Base-by-base conservation (phyloP, 164 flowering plant species). In the Stephania cephalantha region DNA sequence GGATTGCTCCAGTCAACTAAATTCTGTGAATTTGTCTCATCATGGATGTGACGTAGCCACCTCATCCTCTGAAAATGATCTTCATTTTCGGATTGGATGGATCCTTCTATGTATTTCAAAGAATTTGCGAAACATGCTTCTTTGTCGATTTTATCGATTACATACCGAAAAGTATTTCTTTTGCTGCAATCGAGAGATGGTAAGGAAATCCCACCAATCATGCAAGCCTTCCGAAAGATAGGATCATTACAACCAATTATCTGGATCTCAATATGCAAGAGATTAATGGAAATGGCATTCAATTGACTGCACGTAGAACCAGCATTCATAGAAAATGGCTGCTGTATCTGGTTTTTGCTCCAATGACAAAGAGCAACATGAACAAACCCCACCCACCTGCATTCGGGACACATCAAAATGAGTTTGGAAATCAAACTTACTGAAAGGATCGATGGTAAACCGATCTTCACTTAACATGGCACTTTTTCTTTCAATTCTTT, bases 371-470 rank as follows among this genome's bases (percentile, higher is more conserved):
- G 87, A n/a, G 96, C 90, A 77, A 83, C 81, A 80, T 89, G 93
- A 71, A 78, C 78, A 74, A 89, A 89, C 29, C 96, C 96, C 77
- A 87, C 93, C 93, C 96, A 91, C 85, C 96, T 91, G 87, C 46
- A 42, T 17, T 68, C 50, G 74, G 68, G 67, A 29, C 46, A 68
- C 10, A 68, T 30, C 15, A 20, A 18, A 55, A 74, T 68, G 61
- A 58, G 70, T 30, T 66, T 15, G 68, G 55, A 63, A 42, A 25
- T 45, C 17, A 46, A 31, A 75, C 15, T 46, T 35, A 29, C 17
- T 12, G 22, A 35, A 11, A 70, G 42, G 13, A 12, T 15, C 45
- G 45, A 66, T 3, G 50, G 53, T 46, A 18, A 52, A 46, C 61
- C 45, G 52, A 9, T 18, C 74, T 72, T 55, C 68, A 18, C 4